phyloP scores from a whole-genome alignment of 768 basidiomycete species.

The Kondoa subrosea region DNA sequence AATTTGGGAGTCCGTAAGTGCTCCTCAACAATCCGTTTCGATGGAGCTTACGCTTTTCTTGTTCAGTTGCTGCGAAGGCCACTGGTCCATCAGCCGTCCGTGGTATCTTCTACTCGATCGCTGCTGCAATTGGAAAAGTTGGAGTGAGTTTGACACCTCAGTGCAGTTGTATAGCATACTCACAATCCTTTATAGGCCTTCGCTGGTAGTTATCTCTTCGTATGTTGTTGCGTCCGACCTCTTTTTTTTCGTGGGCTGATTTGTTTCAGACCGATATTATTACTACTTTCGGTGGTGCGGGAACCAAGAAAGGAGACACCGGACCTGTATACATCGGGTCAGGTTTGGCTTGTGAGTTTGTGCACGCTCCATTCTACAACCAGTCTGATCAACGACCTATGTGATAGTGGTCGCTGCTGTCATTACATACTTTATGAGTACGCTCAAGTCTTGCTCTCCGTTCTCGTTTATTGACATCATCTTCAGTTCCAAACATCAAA shows the following conservation, averaged over 20 bases:
- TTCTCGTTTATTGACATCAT: slow-evolving; percentile 53
- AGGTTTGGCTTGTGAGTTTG: not conserved
- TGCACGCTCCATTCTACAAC: not conserved
- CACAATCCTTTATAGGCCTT: slow-evolving; percentile 26
- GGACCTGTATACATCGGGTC: not conserved
- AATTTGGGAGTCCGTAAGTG: slow-evolving; percentile 64
- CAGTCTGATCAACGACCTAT: slow-evolving; percentile 1
- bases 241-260: not conserved
- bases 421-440: no score
- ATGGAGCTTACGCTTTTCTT: not conserved
- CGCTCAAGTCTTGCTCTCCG: slow-evolving; percentile 50
- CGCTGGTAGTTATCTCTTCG: slow-evolving; percentile 32
- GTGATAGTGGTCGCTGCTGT: no score
- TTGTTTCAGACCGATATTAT: slow-evolving; percentile 24
- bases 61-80: not conserved
- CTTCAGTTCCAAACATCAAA: slow-evolving; percentile 56
- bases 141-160: slow-evolving; percentile 18
- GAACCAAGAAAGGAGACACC: slow-evolving; percentile 14
- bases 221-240: not conserved
- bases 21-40: not conserved
- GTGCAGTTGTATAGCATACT: not conserved
- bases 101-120: slow-evolving; percentile 32
- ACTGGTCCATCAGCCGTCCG: slow-evolving; percentile 13
- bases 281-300: slow-evolving; percentile 20
- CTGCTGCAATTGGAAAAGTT: slow-evolving; percentile 52